phyloP scores from a whole-genome alignment of 345 rosid species.

The Adansonia digitata region DNA sequence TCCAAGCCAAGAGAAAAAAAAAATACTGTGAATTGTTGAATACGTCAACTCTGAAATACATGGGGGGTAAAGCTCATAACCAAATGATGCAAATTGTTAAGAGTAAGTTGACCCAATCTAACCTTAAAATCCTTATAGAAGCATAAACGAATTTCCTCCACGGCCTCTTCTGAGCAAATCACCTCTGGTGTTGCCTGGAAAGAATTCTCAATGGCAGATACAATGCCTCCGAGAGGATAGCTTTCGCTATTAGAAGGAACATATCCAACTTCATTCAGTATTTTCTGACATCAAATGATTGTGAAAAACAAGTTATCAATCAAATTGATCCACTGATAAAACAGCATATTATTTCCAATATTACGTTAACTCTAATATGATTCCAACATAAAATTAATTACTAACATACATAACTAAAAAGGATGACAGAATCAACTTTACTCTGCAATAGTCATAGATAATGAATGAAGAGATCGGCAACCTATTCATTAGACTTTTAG shows the following conservation, averaged over 20 bases:
- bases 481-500: not conserved
- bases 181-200: conserved; percentile 68
- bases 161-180: conserved; percentile 58
- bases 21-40: not conserved
- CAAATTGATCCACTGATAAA: conserved; percentile 12
- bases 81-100: not conserved
- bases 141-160: conserved; percentile 76
- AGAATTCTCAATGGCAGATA: conserved; percentile 84
- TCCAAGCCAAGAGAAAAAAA: not conserved
- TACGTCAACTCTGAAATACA: not conserved
- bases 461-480: not conserved
- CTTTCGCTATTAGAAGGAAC: conserved; percentile 79
- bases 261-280: conserved; percentile 81
- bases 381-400: not conserved
- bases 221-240: conserved; percentile 85
- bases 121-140: conserved; percentile 88
- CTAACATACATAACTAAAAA: not conserved
- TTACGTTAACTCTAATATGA: not conserved
- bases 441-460: not conserved
- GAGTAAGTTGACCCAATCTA: conserved; percentile 11
- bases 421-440: not conserved
- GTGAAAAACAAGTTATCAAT: conserved; percentile 4
- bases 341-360: not conserved
- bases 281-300: conserved; percentile 40
- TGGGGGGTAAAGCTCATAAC: not conserved